Conservation (phyloP, 2,329 filamentous ascomycete species). For the Cordyceps javanica region DNA sequence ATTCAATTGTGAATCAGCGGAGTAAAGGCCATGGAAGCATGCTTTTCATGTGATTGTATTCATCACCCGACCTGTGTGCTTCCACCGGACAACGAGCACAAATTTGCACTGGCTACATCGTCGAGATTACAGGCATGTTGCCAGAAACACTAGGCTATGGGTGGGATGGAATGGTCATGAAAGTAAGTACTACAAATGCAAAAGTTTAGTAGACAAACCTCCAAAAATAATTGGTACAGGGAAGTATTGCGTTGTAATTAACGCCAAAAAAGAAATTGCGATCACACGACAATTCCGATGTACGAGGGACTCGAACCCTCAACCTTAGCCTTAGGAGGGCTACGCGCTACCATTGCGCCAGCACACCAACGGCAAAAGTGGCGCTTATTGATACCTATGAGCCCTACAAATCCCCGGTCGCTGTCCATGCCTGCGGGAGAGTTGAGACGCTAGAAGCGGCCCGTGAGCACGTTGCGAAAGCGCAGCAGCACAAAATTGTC, state of each 20-base stretch:
- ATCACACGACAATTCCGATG: background rate
- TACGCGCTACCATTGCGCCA: conserved; percentile 8
- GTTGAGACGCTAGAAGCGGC: background rate
- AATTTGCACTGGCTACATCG: background rate
- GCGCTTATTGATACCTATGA: background rate
- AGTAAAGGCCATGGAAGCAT: background rate
- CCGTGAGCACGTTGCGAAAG: background rate
- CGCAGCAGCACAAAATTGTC: background rate
- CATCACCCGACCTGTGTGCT: background rate
- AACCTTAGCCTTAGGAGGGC: conserved; percentile 30
- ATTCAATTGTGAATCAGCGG: background rate
- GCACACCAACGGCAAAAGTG: conserved; percentile 3
- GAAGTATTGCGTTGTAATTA: background rate
- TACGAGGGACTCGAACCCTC: conserved; percentile 33
- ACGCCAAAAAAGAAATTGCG: background rate
- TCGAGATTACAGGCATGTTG: background rate
- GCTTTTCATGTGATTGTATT: background rate
- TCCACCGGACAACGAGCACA: background rate
- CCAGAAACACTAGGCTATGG: background rate
- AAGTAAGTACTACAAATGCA: background rate
- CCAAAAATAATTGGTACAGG: background rate
- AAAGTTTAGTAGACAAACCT: background rate
- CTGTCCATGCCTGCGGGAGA: background rate
- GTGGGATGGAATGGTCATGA: background rate
- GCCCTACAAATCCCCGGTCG: background rate